Conservation (phyloP, 1,284 basidiomycete species). For the Ustilago hordei region DNA sequence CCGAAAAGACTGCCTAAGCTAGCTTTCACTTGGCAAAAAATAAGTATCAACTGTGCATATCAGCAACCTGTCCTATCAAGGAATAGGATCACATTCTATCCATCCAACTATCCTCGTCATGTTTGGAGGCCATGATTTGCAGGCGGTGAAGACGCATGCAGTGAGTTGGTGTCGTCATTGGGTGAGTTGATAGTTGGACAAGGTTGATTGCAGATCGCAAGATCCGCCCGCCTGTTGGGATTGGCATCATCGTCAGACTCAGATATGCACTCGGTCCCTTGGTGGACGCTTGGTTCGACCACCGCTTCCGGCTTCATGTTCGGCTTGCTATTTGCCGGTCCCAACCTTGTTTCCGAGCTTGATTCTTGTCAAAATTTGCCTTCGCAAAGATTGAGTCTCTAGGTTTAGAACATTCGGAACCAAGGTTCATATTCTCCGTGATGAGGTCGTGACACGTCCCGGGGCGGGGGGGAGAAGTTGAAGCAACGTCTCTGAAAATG, state of each 20-base stretch:
- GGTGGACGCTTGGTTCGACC: background rate
- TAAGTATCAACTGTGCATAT: background rate
- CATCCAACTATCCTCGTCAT: background rate
- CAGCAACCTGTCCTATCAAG: background rate
- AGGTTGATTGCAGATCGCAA: too few species aligned
- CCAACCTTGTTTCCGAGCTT: background rate
- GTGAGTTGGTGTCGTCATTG: background rate
- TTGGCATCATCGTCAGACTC: background rate
- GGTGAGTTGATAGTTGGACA: background rate
- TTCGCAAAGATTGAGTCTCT: background rate
- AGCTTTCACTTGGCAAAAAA: background rate
- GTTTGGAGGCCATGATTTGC: background rate
- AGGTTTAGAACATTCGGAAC: background rate
- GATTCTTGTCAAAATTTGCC: background rate
- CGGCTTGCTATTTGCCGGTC: background rate
- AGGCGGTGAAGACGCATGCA: background rate
- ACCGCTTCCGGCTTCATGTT: conserved; percentile 1
- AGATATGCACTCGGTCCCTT: background rate
- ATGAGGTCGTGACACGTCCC: background rate
- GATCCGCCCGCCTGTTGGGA: too few species aligned
- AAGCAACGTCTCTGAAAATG: background rate
- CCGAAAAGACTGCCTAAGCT: conserved; percentile 38
- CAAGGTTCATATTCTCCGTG: background rate
- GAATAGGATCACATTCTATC: conserved; percentile 1
- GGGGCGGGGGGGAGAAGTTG: conserved; percentile 1